Conservation (phyloP, 176 grass and related monocot species). For the barley (Hordeum vulgare) region MorexV3_pseudomolecules_assembly NC_058521.1:305628656-305629155, state of each 20-base stretch:
- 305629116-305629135: neutral
- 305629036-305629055: constrained; percentile 56
- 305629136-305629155: neutral
- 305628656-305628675: neutral
- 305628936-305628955: neutral
- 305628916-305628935: neutral
- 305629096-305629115: neutral
- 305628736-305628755: neutral
- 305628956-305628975: neutral
- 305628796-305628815: constrained; percentile 90
- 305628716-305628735: neutral
- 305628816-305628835: constrained; percentile 77
- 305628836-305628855: neutral
- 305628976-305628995: neutral
- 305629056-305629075: constrained; percentile 29
- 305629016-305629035: constrained; percentile 19
- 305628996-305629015: neutral
- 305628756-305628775: constrained; percentile 87
- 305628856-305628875: neutral
- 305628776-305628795: constrained; percentile 83
- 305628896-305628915: neutral
- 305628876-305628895: neutral
- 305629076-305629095: constrained; percentile 18
- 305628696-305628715: neutral
- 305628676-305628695: neutral